Base-by-base conservation (phyloP, 768 basidiomycete genomes). In the Suillus bovinus region DNA sequence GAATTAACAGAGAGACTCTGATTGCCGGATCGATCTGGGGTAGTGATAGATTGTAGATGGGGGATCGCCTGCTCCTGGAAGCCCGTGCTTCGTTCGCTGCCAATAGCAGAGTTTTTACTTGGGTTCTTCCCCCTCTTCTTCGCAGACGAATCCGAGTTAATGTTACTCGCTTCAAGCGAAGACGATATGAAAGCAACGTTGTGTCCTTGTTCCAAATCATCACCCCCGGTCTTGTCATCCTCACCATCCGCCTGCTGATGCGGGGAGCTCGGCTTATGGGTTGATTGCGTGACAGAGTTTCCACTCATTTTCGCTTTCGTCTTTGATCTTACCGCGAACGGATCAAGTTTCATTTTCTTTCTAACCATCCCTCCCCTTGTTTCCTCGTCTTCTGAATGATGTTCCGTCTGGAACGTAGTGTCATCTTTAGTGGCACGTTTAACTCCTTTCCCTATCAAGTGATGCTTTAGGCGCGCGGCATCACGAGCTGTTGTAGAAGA, bases 341-440 rank as follows among this genome's bases (percentile, higher is more conserved):
- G 87, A 66, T 91, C 89, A 20, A 77, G 65, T 62, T 81, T 81
- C 11, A 76, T 74, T 69, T 85, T 89, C 72, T 87, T 90, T 72
- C 81, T 84, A 64, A 84, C 81, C 4, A 83, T 79, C 27, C 80
- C 76, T 0, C 83, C 82, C 70, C 84, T 80, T 67, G 83, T 86
- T 66, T 82, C 83, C 34, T 88, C 87, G 49, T 82, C 80, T 44
- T 82, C 80, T 44, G 73, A 68, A 39, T 63, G 70, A 67, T 76
- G 61, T 62, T 62, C 58, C 66, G 65, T 57, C 69, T 66, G 60
- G 5, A 61, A 49, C 27, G 66, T 59, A 0, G 67, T 74, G 20
- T 71, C 76, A 22, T 81, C 78, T 42, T 81, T 80, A 47, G 79
- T 68, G 22, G 69, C 61, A 17, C 82, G 80, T 69, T 86, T 90